A percentile compares a stretch with the other conserved stretches of the same genome.
Conservation (phyloP, 148 eudicot genomes). For the Silene uniflora region DNA sequence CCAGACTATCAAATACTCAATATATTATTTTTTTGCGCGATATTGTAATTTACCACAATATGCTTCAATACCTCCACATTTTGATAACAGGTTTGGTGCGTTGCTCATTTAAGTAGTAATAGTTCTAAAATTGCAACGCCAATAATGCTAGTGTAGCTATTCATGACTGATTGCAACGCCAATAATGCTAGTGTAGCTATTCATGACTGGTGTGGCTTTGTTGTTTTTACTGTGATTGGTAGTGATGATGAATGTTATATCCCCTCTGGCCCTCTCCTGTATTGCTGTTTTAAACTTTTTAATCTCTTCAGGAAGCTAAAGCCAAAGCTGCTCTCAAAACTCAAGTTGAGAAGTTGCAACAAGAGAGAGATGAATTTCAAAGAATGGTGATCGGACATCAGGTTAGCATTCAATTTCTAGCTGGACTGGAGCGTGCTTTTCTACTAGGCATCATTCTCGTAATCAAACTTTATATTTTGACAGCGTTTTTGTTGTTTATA, state of each 20-base stretch:
- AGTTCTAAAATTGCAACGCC: conserved; percentile 9
- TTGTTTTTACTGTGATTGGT: not conserved
- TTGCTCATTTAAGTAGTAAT: not conserved
- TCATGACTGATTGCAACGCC: not conserved
- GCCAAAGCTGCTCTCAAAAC: conserved; percentile 79
- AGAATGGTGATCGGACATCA: conserved; percentile 99
- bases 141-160: conserved; percentile 7
- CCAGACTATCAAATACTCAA: no score
- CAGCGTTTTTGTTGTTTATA: conserved; percentile 5
- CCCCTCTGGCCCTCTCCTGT: conserved; percentile 11
- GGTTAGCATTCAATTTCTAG: conserved; percentile 36
- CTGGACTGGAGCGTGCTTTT: not conserved
- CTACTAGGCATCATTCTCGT: not conserved
- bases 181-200: conserved; percentile 4
- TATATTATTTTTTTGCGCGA: not conserved
- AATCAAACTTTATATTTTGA: not conserved
- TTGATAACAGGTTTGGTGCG: not conserved
- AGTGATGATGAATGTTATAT: not conserved
- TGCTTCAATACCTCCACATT: not conserved
- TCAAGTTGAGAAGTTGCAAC: conserved; percentile 94
- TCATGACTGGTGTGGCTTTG: not conserved
- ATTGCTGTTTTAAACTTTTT: conserved; percentile 7
- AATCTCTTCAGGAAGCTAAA: conserved; percentile 80
- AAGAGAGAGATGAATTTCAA: conserved; percentile 97
- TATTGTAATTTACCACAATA: no score